Percentiles rank a stretch among this genome's conserved stretches.
phyloP scores from a whole-genome alignment of 768 basidiomycete species.

The Tephrocybe sp. region DNA sequence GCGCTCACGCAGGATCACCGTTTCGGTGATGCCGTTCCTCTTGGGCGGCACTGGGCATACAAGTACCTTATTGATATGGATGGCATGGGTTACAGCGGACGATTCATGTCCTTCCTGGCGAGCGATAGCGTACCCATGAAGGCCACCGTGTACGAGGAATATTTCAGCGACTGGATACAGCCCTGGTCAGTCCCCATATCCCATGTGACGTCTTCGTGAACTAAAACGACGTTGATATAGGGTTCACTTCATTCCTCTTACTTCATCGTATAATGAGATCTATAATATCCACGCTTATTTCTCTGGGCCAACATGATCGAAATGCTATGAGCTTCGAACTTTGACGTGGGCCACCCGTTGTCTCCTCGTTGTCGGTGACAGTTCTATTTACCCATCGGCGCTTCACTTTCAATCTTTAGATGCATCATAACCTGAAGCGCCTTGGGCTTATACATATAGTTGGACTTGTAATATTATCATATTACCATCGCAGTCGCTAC shows the following conservation, averaged over 20 bases:
- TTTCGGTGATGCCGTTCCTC: constrained; percentile 72
- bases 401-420: too few relatives aligned
- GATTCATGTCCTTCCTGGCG: constrained; percentile 82
- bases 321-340: constrained; percentile 55
- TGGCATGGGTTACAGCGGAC: constrained; percentile 92
- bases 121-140: constrained; percentile 92
- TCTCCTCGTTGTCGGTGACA: too few relatives aligned
- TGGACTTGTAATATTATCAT: too few relatives aligned
- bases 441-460: too few relatives aligned
- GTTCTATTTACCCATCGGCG: too few relatives aligned
- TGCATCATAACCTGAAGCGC: too few relatives aligned
- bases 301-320: constrained; percentile 86
- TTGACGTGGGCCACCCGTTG: too few relatives aligned
- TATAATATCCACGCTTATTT: constrained; percentile 94
- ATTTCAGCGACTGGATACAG: constrained; percentile 88
- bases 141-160: constrained; percentile 89
- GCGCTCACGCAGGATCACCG: constrained; percentile 65
- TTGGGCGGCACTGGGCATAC: constrained; percentile 90
- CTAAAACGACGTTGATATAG: constrained; percentile 33
- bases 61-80: constrained; percentile 93
- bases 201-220: neutral
- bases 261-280: constrained; percentile 83
- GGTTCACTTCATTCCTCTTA: constrained; percentile 95
- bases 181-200: constrained; percentile 55
- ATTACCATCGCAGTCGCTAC: too few relatives aligned